Percentiles rank a stretch among this genome's conserved stretches.
Evolutionary conservation across 2,329 filamentous ascomycete genomes (phyloP).

Genomic region (Akanthomyces dipterigenus): DNA sequence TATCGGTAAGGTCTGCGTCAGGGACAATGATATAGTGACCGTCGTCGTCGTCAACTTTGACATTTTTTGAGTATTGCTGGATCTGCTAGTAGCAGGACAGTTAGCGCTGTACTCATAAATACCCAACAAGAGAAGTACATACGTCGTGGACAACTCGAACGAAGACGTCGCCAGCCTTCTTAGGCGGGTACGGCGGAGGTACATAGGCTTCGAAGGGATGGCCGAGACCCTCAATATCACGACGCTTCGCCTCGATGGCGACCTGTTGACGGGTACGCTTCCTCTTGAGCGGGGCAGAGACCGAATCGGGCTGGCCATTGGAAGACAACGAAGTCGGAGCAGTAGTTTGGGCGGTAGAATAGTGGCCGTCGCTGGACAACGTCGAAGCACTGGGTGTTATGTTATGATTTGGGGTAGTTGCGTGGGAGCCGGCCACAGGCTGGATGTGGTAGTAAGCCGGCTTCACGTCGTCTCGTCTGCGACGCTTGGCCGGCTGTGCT

Average conservation of each 20-base stretch:
- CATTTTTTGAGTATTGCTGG: conserved; percentile 41
- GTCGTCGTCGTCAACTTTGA: conserved; percentile 91
- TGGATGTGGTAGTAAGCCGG: conserved; percentile 56
- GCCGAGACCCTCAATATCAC: conserved; percentile 63
- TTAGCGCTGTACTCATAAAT: background rate
- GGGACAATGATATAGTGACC: conserved; percentile 93
- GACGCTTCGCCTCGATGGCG: conserved; percentile 73
- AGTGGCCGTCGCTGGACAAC: conserved; percentile 75
- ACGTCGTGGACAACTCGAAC: conserved; percentile 59
- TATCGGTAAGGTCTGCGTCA: conserved; percentile 76
- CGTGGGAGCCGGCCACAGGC: conserved; percentile 57
- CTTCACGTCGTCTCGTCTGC: conserved; percentile 56
- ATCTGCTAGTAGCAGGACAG: conserved; percentile 10
- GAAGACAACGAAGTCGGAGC: conserved; percentile 75
- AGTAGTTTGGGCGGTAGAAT: conserved; percentile 74
- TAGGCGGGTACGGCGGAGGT: conserved; percentile 78
- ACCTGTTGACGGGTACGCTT: conserved; percentile 79
- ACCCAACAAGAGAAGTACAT: conserved; percentile 27
- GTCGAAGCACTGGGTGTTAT: conserved; percentile 62
- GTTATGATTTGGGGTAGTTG: conserved; percentile 62
- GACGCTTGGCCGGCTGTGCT: conserved; percentile 61
- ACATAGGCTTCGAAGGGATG: conserved; percentile 74
- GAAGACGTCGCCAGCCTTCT: conserved; percentile 77
- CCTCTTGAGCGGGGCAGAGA: conserved; percentile 73
- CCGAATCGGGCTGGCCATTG: conserved; percentile 56